A percentile compares a stretch with the other conserved stretches of the same genome.
These are phyloP conservation scores for Sporothrix luriei DNA, from an alignment of 2,329 filamentous ascomycete genomes.

Conservation along the genomic window DNA sequence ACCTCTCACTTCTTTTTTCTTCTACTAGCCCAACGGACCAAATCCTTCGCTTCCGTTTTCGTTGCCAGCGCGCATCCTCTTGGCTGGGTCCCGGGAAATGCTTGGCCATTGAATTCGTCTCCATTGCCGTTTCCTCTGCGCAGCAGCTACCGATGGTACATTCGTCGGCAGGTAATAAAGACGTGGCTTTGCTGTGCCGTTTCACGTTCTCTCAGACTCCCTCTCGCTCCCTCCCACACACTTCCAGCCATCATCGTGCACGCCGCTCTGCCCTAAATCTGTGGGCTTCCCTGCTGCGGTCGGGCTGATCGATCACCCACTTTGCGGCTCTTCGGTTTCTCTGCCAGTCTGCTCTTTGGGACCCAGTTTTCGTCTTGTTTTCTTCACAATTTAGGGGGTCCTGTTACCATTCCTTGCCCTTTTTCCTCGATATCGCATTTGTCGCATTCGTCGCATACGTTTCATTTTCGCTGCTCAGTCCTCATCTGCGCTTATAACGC, in stretches of 20 bases:
- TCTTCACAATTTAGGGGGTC: not conserved
- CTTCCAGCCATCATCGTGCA: not conserved
- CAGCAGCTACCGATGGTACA: conserved; percentile 20
- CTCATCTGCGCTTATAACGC: not conserved
- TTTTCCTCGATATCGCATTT: not conserved
- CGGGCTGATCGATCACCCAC: conserved; percentile 13
- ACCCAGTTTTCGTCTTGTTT: not conserved
- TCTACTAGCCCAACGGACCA: not conserved
- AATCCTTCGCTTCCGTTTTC: conserved; percentile 16
- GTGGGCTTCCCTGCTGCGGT: conserved; percentile 19
- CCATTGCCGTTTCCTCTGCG: not conserved
- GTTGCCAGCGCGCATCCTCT: conserved; percentile 22
- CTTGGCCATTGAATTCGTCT: not conserved
- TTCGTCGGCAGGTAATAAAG: conserved; percentile 2
- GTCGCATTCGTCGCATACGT: conserved; percentile 14
- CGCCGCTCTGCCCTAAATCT: conserved; percentile 19
- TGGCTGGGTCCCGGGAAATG: conserved; percentile 3
- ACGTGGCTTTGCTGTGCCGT: conserved; percentile 23
- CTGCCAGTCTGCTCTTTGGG: not conserved
- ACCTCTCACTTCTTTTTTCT: not conserved
- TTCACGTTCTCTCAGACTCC: not conserved
- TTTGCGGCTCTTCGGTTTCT: conserved; percentile 25
- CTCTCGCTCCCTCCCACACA: not conserved
- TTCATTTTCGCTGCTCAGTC: conserved; percentile 8
- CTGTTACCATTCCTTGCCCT: not conserved